Base-by-base conservation (phyloP, 2,329 filamentous ascomycete genomes). In the Metarhizium album region DNA sequence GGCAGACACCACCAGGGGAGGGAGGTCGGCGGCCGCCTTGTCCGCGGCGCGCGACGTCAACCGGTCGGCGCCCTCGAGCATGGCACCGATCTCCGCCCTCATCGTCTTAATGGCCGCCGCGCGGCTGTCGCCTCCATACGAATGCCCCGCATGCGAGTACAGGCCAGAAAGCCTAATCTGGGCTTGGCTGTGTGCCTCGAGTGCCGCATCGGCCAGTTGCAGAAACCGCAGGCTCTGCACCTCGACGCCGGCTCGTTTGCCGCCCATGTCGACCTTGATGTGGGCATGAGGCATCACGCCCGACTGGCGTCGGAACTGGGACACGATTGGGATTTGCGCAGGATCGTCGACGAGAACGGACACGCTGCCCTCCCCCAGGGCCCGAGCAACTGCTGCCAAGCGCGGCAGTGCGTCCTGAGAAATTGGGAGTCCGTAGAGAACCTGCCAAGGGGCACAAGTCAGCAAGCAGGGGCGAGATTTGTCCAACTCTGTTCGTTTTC, bases 181-280 rank as follows among this genome's bases (percentile, higher is more conserved):
- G 3, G 69, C 69, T 2, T 46, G 51, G 52, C 50, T 23, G 6
- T 63, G 49, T 1, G 65, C 65, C 3, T 53, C 52, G 20, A 65
- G 51, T 2, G 60, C 60, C 2, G 62, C 60, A n/a, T 76, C 68
- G 0, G 71, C 65, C 11, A 63, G 58, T 2, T 82, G 65, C 0
- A 75, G 65, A 38, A 84, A 69, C 1, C 84, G 63, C 1, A 64
- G 58, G 2, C 63, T 60, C 53, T 79, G 75, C 2, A 65, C 66
- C 1, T 71, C 60, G 0, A 89, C 73, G 20, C 87, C 87, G 1
- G 87, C 86, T 16, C 87, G 82, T 59, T 81, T 74, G 57, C 81
- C 81, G 11, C 86, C 85, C 47, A 86, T 82, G 62, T 91, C 86
- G 38, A 91, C 78, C 59, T 90, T 90, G 59, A 90, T 70, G 60